Evolutionary conservation across 768 basidiomycete genomes (phyloP), one percentile per base, ranked within the genome.

Genomic region (Candolleomyces eurysporus): DNA sequence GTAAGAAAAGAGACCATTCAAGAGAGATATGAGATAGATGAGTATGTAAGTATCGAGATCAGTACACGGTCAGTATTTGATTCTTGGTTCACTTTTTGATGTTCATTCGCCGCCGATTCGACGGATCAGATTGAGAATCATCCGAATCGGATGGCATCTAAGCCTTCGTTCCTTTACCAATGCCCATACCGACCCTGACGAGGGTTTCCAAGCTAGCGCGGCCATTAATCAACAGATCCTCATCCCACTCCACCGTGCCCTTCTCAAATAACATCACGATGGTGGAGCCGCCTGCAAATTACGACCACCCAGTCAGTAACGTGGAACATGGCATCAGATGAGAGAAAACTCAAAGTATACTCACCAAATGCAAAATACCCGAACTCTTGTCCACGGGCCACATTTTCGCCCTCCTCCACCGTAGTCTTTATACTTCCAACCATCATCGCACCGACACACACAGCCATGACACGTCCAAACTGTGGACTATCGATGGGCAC

Each of bases 381-480:
- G 68, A 96, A 85, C 69, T 98, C 96, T 63, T 98, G 84, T 2
- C 95, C 95, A 13, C 92, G 85, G 67, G 82, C 82, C 63, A 98
- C 87, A 0, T 77, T 66, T 21, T 96, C 84, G 1, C 95, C 95
- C 67, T 96, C 92, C 51, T 88, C 67, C n/a, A 94, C 90, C 0
- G 94, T 94, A 5, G 89, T 91, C 67, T 86, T 73, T 70, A 98
- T 98, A 62, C 88, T 92, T 10, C 92, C 94, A 13, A 92, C 96
- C 92, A 94, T 93, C 94, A 96, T 96, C 7, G 94, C 94, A 22
- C 94, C 94, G 8, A 96, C 79, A 65, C 93, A 94, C 1, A 96
- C 94, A 1, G 87, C 89, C 87, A 96, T 93, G 21, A 98, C 94
- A 0, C 87, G 82, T 2, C 96, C 96, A 69, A 97, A 98, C 50